Percentiles rank a stretch among this genome's conserved stretches.
phyloP scores from a whole-genome alignment of 2,329 filamentous ascomycete genomes.

The Colletotrichum eleusines region DNA sequence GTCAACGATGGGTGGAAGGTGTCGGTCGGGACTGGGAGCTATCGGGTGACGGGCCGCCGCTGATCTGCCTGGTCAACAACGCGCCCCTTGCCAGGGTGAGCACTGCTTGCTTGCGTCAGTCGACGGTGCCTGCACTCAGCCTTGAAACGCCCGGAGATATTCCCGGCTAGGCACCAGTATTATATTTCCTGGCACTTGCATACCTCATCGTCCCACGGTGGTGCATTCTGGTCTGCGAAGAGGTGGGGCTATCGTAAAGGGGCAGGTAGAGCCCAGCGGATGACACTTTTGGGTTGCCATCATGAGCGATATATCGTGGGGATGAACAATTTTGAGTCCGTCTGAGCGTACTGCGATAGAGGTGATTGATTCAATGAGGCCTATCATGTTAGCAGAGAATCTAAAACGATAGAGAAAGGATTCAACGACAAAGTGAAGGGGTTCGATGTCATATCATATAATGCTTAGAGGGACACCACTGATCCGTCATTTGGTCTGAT shows the following conservation, averaged over 20 bases:
- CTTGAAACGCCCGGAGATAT: neutral
- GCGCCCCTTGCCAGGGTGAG: neutral
- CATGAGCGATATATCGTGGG: constrained; percentile 8
- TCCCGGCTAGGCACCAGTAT: constrained; percentile 28
- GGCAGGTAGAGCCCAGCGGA: neutral
- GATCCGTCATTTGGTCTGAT: neutral
- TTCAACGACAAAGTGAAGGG: neutral
- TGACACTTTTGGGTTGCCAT: neutral
- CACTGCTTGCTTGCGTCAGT: constrained; percentile 18
- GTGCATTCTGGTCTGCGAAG: neutral
- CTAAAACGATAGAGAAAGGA: neutral
- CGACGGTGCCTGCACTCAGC: neutral
- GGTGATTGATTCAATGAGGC: neutral
- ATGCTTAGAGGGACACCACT: neutral
- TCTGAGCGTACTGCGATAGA: neutral
- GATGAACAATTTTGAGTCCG: neutral
- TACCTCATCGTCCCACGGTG: neutral
- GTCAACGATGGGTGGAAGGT: constrained; percentile 86
- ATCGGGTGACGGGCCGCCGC: constrained; percentile 74
- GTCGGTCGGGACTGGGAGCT: constrained; percentile 76
- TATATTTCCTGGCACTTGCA: constrained; percentile 18
- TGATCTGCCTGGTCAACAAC: constrained; percentile 43
- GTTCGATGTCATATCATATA: neutral
- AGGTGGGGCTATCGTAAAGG: neutral
- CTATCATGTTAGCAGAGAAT: neutral